These are phyloP conservation scores for Clavispora vitiphila DNA, from an alignment of 805 yeast genomes.

Conservation along the genomic window DNA sequence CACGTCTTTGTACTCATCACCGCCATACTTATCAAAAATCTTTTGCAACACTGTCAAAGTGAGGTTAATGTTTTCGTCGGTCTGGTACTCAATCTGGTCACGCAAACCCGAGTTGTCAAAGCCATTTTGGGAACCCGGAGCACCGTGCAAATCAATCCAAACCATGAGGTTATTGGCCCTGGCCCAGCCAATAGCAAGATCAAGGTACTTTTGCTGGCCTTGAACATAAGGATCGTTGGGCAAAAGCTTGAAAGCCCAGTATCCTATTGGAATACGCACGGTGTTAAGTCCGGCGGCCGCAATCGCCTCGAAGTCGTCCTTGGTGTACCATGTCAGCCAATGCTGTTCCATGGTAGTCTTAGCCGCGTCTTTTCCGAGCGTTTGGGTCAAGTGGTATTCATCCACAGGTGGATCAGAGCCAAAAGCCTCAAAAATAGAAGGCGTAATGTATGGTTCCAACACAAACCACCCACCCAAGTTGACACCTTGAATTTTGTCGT, in stretches of 20 bases:
- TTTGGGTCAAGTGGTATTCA: constrained; percentile 65
- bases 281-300: constrained; percentile 64
- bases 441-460: constrained; percentile 81
- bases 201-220: constrained; percentile 73
- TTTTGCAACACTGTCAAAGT: constrained; percentile 52
- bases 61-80: constrained; percentile 17
- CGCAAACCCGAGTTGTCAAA: constrained; percentile 90
- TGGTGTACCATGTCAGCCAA: constrained; percentile 77
- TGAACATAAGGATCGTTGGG: constrained; percentile 78
- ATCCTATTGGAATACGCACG: constrained; percentile 89
- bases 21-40: constrained; percentile 62
- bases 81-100: constrained; percentile 34
- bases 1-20: constrained; percentile 56
- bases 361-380: constrained; percentile 60
- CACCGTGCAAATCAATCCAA: constrained; percentile 94
- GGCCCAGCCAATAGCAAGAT: constrained; percentile 76
- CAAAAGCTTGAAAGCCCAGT: constrained; percentile 76
- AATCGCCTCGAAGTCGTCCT: constrained; percentile 61
- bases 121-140: constrained; percentile 96
- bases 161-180: constrained; percentile 56
- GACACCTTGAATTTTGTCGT: constrained; percentile 54
- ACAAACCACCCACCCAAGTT: constrained; percentile 91
- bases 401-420: constrained; percentile 66
- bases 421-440: constrained; percentile 56
- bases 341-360: constrained; percentile 50